These are phyloP conservation scores for Dictyostelium capitatum DNA, from an alignment of 78 protist genomes.

Conservation along the genomic window DNA sequence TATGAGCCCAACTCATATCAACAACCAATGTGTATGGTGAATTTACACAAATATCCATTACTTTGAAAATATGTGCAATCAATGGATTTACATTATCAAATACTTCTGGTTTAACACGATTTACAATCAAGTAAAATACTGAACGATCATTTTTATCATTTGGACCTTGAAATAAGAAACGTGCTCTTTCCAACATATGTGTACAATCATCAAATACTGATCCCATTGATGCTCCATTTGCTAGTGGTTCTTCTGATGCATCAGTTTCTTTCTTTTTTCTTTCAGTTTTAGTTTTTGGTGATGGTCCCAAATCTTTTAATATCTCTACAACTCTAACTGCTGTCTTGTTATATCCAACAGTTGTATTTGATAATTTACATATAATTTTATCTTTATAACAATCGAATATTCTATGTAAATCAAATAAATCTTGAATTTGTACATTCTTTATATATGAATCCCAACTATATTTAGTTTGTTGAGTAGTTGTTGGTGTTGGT, in stretches of 20 bases:
- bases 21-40: slow-evolving; percentile 59
- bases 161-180: slow-evolving; percentile 85
- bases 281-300: slow-evolving; percentile 75
- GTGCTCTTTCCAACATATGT: slow-evolving; percentile 62
- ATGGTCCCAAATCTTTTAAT: slow-evolving; percentile 68
- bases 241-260: slow-evolving; percentile 15
- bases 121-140: slow-evolving; percentile 73
- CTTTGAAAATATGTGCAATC: slow-evolving; percentile 76
- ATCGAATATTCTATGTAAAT: slow-evolving; percentile 77
- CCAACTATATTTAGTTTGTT: slow-evolving; percentile 22
- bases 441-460: slow-evolving; percentile 41
- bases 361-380: neutral
- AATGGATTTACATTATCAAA: slow-evolving; percentile 75
- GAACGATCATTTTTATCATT: slow-evolving; percentile 64
- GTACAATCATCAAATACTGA: slow-evolving; percentile 62
- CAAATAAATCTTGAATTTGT: slow-evolving; percentile 70
- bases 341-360: neutral
- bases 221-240: neutral
- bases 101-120: slow-evolving; percentile 56
- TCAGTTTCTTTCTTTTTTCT: slow-evolving; percentile 65
- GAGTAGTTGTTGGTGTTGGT: neutral
- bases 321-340: slow-evolving; percentile 37
- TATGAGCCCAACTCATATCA: slow-evolving; percentile 83
- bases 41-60: slow-evolving; percentile 62
- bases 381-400: slow-evolving; percentile 43